Evolutionary conservation across 768 basidiomycete species (phyloP).

Genomic region (Mycena alexandri): DNA sequence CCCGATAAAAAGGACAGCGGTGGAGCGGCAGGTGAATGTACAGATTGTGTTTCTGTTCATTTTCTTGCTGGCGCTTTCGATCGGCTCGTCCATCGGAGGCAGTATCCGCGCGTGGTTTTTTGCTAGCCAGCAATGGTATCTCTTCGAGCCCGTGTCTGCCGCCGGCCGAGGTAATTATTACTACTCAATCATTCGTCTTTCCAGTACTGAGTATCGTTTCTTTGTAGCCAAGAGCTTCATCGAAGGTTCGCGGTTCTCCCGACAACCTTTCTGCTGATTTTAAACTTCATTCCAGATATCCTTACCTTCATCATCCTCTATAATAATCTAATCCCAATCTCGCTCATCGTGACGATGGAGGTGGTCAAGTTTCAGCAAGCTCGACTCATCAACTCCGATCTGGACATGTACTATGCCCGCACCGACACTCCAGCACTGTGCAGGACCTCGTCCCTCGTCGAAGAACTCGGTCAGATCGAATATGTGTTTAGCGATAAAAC

Average conservation of each 20-base stretch:
- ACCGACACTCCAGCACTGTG: constrained; percentile 98
- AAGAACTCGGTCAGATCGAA: constrained; percentile 98
- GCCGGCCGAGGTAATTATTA: constrained; percentile 68
- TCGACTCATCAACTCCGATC: constrained; percentile 95
- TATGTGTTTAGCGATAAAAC: constrained; percentile 97
- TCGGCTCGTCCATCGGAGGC: constrained; percentile 93
- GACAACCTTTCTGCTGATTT: constrained; percentile 34
- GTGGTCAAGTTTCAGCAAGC: constrained; percentile 99
- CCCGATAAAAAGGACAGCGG: constrained; percentile 96
- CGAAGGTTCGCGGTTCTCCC: constrained; percentile 68
- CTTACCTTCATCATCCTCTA: constrained; percentile 98
- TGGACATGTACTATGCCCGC: constrained; percentile 97
- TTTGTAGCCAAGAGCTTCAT: constrained; percentile 78
- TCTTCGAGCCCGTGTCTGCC: constrained; percentile 73
- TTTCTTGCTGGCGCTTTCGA: constrained; percentile 85
- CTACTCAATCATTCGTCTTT: constrained; percentile 15
- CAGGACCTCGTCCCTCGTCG: constrained; percentile 97
- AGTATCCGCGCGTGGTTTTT: constrained; percentile 95
- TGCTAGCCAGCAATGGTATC: constrained; percentile 90
- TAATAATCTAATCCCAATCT: constrained; percentile 99
- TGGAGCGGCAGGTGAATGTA: constrained; percentile 94
- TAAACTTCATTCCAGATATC: constrained; percentile 71
- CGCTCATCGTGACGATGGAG: constrained; percentile 99
- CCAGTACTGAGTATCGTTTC: constrained; percentile 16
- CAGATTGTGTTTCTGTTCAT: constrained; percentile 97